These are phyloP conservation scores for Saccharomycopsis sp. DNA, from an alignment of 805 yeast genomes.

Conservation along the genomic window DNA sequence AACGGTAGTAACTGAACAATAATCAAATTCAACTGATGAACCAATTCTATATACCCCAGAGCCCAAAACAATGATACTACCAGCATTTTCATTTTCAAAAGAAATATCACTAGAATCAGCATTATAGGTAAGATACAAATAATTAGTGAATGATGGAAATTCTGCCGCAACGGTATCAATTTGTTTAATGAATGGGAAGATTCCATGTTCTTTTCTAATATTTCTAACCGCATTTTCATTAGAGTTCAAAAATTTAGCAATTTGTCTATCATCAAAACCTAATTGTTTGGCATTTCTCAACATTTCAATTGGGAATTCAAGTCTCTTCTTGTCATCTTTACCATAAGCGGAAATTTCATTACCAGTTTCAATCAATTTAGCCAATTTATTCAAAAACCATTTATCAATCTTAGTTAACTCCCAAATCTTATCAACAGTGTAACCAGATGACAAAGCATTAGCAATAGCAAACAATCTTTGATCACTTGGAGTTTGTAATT, in stretches of 20 bases:
- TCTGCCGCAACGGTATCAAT: slow-evolving; percentile 99
- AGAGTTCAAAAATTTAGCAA: slow-evolving; percentile 80
- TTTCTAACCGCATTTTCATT: slow-evolving; percentile 91
- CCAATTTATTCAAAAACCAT: slow-evolving; percentile 91
- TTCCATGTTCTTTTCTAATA: slow-evolving; percentile 77
- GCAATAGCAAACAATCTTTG: slow-evolving; percentile 95
- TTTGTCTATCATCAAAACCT: slow-evolving; percentile 95
- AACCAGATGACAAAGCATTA: slow-evolving; percentile 83
- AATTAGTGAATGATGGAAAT: slow-evolving; percentile 94
- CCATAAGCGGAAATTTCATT: slow-evolving; percentile 51
- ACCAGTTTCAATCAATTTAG: slow-evolving; percentile 67
- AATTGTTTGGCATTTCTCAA: slow-evolving; percentile 88
- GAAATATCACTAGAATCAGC: slow-evolving; percentile 80
- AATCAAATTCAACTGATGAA: slow-evolving; percentile 96
- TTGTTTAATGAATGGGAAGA: slow-evolving; percentile 89
- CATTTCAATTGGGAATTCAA: slow-evolving; percentile 51
- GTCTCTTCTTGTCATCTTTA: slow-evolving; percentile 37
- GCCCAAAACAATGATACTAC: slow-evolving; percentile 93
- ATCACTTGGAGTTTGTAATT: slow-evolving; percentile 95
- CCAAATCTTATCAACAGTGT: slow-evolving; percentile 90
- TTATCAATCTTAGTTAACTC: slow-evolving; percentile 84
- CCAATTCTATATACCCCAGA: slow-evolving; percentile 99
- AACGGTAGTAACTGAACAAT: slow-evolving; percentile 98
- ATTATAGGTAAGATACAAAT: slow-evolving; percentile 89
- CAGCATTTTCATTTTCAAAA: slow-evolving; percentile 57